Evolutionary conservation across 2,329 filamentous ascomycete species (phyloP), one percentile per base, ranked within the genome.

Genomic region (Fusarium anthophilum): DNA sequence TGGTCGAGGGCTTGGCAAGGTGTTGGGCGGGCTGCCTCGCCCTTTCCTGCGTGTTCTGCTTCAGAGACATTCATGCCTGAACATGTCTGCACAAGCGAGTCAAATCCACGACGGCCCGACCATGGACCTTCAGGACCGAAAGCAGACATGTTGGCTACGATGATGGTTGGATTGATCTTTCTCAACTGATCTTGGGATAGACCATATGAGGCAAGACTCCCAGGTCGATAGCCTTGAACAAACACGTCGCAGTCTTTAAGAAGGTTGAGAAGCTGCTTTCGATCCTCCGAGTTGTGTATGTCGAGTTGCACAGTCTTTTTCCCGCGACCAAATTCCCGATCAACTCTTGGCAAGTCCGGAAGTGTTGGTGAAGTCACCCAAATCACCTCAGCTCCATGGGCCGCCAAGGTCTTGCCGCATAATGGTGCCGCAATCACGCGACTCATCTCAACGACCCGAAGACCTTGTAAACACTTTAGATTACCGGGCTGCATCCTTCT

Each of bases 341-440:
- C 91, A 77, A 92, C 91, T 76, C 89, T 89, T 0, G 90, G 90
- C 1, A 92, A 87, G 68, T 93, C 91, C 2, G 89, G 88, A 13
- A 94, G 84, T 39, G 87, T 84, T 2, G 90, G 87, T 6, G 88
- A 89, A 5, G 91, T 93, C 44, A 94, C 85, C 77, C 93, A 92
- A 68, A 94, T 84, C 4, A 94, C 91, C 60, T 91, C 87, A 14
- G 92, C 92, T 14, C 92, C 92, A 77, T 93, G 91, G 57, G 92
- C 91, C 24, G 91, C 91, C 2, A 94, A 86, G 1, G 89, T 89
- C 45, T 90, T 88, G 17, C 90, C 89, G 62, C 93, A 91, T 3
- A 91, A 88, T 17, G 92, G 92, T 0, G 91, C 92, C 17, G 92
- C 92, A 70, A 94, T 93, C 65, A 94, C 90, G 24, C 92, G 89